Conservation (phyloP, 805 yeast species). For the Candida ulmi region DNA sequence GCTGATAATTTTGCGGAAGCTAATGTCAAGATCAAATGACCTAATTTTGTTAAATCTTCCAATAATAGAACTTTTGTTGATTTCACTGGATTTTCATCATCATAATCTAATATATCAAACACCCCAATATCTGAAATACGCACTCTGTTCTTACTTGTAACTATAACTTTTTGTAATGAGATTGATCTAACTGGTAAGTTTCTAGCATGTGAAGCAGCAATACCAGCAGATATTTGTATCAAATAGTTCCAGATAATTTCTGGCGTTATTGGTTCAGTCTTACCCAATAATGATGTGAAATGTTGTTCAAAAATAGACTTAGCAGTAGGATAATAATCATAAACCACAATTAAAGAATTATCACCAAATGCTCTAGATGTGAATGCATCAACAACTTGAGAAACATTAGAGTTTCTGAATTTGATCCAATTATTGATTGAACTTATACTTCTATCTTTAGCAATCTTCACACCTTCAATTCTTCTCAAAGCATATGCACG, state of each 20-base stretch:
- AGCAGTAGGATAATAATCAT: slow-evolving; percentile 81
- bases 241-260: slow-evolving; percentile 69
- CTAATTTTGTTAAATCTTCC: slow-evolving; percentile 56
- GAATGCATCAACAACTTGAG: slow-evolving; percentile 72
- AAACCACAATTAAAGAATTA: slow-evolving; percentile 65
- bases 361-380: slow-evolving; percentile 85
- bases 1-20: slow-evolving; percentile 33
- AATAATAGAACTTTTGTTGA: slow-evolving; percentile 33
- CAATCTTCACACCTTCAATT: slow-evolving; percentile 52
- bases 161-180: slow-evolving; percentile 62
- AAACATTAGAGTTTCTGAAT: slow-evolving; percentile 51
- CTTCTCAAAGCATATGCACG: slow-evolving; percentile 70
- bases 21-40: slow-evolving; percentile 52
- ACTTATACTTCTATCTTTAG: slow-evolving; percentile 54
- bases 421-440: slow-evolving; percentile 64
- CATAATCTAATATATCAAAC: slow-evolving; percentile 53
- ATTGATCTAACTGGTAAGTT: slow-evolving; percentile 59
- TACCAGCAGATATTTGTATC: slow-evolving; percentile 68
- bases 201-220: slow-evolving; percentile 59
- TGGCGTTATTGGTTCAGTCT: slow-evolving; percentile 50
- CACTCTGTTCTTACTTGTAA: slow-evolving; percentile 67
- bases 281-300: slow-evolving; percentile 36
- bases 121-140: slow-evolving; percentile 70
- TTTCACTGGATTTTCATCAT: slow-evolving; percentile 18
- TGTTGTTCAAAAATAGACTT: slow-evolving; percentile 67